Conservation (phyloP, 371 early-diverging fungal genomes). For the Synchytrium microbalum region DNA sequence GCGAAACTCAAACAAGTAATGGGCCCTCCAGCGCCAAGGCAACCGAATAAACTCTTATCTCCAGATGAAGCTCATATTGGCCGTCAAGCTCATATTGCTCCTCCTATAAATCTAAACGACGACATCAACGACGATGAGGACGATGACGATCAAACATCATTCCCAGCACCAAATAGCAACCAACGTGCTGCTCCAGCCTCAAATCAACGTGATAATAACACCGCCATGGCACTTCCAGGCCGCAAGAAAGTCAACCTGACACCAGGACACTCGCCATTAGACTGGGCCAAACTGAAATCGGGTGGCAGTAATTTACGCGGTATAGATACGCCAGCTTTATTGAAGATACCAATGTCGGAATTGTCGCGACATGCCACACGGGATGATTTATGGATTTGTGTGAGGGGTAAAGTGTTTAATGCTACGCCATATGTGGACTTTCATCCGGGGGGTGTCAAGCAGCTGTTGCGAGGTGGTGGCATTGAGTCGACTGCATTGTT, state of each 20-base stretch:
- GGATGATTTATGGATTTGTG: slow-evolving; percentile 90
- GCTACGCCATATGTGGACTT: slow-evolving; percentile 87
- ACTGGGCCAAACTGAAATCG: slow-evolving; percentile 83
- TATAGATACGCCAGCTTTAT: slow-evolving; percentile 10
- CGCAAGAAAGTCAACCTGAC: slow-evolving; percentile 74
- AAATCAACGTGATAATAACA: not conserved
- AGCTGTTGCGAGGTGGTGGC: slow-evolving; percentile 90
- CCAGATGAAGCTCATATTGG: too few species aligned
- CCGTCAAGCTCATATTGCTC: too few species aligned
- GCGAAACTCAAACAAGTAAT: too few species aligned
- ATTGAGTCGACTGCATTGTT: slow-evolving; percentile 90
- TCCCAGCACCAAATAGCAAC: too few species aligned
- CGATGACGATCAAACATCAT: too few species aligned
- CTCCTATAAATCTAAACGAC: too few species aligned
- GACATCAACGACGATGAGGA: too few species aligned
- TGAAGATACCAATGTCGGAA: slow-evolving; percentile 64
- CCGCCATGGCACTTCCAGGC: not conserved
- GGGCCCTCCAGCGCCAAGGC: too few species aligned
- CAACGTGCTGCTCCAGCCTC: too few species aligned
- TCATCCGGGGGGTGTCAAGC: slow-evolving; percentile 89
- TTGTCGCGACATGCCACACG: slow-evolving; percentile 64
- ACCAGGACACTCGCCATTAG: slow-evolving; percentile 85
- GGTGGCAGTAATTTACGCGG: too few species aligned
- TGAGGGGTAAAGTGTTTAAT: slow-evolving; percentile 91
- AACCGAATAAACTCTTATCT: too few species aligned